Base-by-base conservation (phyloP, 306 rosid species). In the Senna tora region DNA sequence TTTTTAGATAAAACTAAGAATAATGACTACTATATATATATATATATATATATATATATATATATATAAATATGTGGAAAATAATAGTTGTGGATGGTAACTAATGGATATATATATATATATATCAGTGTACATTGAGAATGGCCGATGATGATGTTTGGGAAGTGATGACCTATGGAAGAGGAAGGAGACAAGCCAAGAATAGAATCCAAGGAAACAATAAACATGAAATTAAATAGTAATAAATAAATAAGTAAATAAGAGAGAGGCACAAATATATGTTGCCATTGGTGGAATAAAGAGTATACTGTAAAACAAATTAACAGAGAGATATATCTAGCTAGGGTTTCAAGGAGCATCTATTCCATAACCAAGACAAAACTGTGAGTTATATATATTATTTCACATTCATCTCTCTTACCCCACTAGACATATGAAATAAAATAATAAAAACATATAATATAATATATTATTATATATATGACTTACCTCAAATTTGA, bases 271-370 rank as follows among this genome's bases (percentile, higher is more conserved):
- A 67, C 49, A 76, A 45, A 64, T 36, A 25, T 25, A 25, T 25
- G 30, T 36, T 77, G 80, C 81, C 65, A 67, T 65, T 76, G 77
- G 80, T 21, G 71, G 75, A 73, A 73, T 61, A 70, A 33, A 36
- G 77, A 69, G 80, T 75, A 33, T 6, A 36, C 39, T 36, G 73
- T 63, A 82, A 78, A 80, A 78, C 59, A 62, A 63, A 67, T 34
- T 34, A 9, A 61, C 32, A 4, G 67, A 16, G 65, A 19, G 49
- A 36, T 36, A 36, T 36, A 69, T 77, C 14, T n/a, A 77, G 86
- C 87, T 90, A 83, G 94, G 92, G 87, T 84, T 90, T 88, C 85
- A 81, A 88, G 81, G 76, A 79, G 87, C 88, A 83, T 85, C 87
- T 77, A 84, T 75, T 77, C 67, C 75, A 67, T 81, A 81, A 82